Evolutionary conservation across 305 asterid genomes (phyloP).

Genomic region (Andrographis paniculata): DNA sequence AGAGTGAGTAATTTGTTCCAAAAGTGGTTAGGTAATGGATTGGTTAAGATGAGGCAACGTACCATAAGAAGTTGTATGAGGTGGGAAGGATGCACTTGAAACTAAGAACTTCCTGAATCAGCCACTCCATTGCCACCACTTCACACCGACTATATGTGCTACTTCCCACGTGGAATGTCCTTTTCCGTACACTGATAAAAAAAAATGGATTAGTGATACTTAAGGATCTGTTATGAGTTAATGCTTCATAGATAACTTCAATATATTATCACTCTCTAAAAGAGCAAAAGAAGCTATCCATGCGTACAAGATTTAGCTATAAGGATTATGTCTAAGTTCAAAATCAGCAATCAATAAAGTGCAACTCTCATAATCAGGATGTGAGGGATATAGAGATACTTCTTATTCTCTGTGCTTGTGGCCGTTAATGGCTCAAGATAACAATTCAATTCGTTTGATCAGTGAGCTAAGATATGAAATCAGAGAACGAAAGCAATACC

Average conservation of each 20-base stretch:
- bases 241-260: neutral
- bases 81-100: constrained; percentile 90
- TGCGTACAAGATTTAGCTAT: too few species aligned
- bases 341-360: too few species aligned
- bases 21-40: neutral
- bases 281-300: too few species aligned
- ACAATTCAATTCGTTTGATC: too few species aligned
- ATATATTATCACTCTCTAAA: too few species aligned
- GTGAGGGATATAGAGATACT: too few species aligned
- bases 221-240: constrained; percentile 10
- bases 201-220: too few species aligned
- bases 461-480: neutral
- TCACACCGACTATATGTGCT: constrained; percentile 51
- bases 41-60: constrained; percentile 8
- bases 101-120: constrained; percentile 81
- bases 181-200: constrained; percentile 43
- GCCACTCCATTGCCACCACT: constrained; percentile 99
- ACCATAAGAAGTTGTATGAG: constrained; percentile 82
- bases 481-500: constrained; percentile 31
- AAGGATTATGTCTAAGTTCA: too few species aligned
- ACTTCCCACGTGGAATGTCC: constrained; percentile 50
- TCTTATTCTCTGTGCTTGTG: too few species aligned
- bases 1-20: neutral
- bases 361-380: too few species aligned
- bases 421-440: too few species aligned